Base-by-base conservation (phyloP, 805 yeast species). In the Tetrapisispora arboricola region DNA sequence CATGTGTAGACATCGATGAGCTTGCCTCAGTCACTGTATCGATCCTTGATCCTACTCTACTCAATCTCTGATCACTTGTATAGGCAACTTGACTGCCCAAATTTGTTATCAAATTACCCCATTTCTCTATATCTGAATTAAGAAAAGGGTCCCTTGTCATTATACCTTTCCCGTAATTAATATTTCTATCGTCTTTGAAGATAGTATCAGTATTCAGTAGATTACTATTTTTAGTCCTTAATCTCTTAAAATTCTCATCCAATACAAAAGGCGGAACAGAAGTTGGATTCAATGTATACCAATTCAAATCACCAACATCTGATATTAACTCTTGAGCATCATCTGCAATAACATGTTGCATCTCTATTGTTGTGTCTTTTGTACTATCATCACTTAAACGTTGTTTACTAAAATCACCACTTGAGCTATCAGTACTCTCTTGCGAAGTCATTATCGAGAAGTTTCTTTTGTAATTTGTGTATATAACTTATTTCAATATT, bases 201-300 rank as follows among this genome's bases (percentile, higher is more conserved):
- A 40, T 49, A 5, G 39, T 37, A 9, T 61, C 64, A 43, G 60
- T 58, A 45, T 62, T 60, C 6, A 41, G 26, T 3, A 41, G 32
- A 8, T 48, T 46, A 8, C 45, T 22, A 19, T 52, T 50, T 18
- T 40, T 46, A 12, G 44, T 40, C 36, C 44, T 40, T 3, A 43
- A 37, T 35, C 37, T 45, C 21, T 47, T 47, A 39, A 49, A 57
- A 55, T 30, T 67, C 58, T 47, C 69, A 43, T 78, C 82, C 33
- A 81, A 57, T 1, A 76, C 86, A 60, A 75, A 82, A 1, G 82
- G 79, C 1, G 90, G 90, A 0, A 72, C 64, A 0, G 77, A 67
- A 1, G 58, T 57, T 1, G 73, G 70, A 31, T 57, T 57, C 28
- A 66, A 61, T 0, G 67, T 52, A 41, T 66, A 65, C 22, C 57